Conservation (phyloP, 768 basidiomycete species). For the Phaffia tasmanica region DNA sequence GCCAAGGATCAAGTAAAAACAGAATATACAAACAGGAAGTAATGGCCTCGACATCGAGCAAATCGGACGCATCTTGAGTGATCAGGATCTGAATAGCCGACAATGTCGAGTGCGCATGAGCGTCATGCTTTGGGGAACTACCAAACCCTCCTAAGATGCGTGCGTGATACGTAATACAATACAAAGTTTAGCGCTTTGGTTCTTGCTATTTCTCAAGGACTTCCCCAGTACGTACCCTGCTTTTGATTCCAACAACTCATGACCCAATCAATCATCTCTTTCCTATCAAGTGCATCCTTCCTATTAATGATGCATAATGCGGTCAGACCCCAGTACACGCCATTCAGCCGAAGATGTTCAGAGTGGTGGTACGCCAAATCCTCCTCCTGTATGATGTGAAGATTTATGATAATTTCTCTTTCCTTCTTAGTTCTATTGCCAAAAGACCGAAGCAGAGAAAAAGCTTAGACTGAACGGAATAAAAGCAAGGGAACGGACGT, state of each 20-base stretch:
- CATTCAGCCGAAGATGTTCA: constrained; percentile 85
- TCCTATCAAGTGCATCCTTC: constrained; percentile 63
- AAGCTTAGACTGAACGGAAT: not conserved
- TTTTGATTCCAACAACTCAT: constrained; percentile 92
- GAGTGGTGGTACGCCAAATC: constrained; percentile 83
- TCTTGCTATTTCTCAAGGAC: not conserved
- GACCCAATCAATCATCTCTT: constrained; percentile 79
- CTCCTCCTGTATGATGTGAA: constrained; percentile 41
- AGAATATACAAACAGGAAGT: constrained; percentile 51
- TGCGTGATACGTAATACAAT: not conserved
- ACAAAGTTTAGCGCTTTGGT: not conserved
- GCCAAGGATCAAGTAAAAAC: not conserved
- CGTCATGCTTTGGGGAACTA: constrained; percentile 86
- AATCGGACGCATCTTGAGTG: constrained; percentile 69
- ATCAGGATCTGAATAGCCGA: constrained; percentile 86
- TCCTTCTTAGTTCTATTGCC: not conserved
- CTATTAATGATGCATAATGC: constrained; percentile 71
- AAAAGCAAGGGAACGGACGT: not conserved
- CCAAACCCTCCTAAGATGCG: constrained; percentile 65
- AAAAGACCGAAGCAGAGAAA: not conserved
- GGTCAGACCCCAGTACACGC: constrained; percentile 90
- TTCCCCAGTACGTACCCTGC: constrained; percentile 47
- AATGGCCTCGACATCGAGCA: constrained; percentile 58
- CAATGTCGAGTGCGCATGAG: constrained; percentile 71
- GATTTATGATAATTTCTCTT: not conserved